A percentile compares a stretch with the other conserved stretches of the same genome.
These are phyloP conservation scores for Pseudopyricularia cyperi DNA, from an alignment of 2,329 filamentous ascomycete species.

Conservation along the genomic window DNA sequence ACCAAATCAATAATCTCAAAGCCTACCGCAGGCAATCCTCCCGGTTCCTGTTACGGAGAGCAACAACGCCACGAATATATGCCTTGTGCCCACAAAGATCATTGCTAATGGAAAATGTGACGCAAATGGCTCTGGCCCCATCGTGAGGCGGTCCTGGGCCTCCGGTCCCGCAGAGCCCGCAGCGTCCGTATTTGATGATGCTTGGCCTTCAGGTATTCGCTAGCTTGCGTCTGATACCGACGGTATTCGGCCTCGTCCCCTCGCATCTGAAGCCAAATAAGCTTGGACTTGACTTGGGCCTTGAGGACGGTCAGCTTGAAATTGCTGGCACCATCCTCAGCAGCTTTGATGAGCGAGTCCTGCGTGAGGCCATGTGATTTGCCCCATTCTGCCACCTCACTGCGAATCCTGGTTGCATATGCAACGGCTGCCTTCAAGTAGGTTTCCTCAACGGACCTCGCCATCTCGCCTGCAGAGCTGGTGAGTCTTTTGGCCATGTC, in stretches of 20 bases:
- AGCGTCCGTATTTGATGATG: conserved; percentile 6
- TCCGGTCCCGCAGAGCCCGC: neutral
- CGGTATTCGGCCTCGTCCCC: conserved; percentile 33
- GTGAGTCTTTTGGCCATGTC: neutral
- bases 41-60: no score
- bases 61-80: neutral
- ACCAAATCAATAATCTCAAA: neutral
- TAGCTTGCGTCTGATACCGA: conserved; percentile 26
- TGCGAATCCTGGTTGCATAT: neutral
- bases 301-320: conserved; percentile 27
- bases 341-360: neutral
- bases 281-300: conserved; percentile 40
- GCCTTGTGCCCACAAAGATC: neutral
- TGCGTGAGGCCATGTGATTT: neutral
- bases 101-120: neutral
- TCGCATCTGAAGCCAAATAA: conserved; percentile 42
- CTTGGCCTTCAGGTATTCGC: conserved; percentile 18
- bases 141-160: neutral
- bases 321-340: conserved; percentile 26
- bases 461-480: neutral
- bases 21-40: neutral
- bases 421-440: neutral
- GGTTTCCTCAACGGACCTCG: neutral
- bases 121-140: neutral
- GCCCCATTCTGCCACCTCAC: neutral